phyloP scores from a whole-genome alignment of 129 eudicot genomes.

The Artemisia tridentata region DNA sequence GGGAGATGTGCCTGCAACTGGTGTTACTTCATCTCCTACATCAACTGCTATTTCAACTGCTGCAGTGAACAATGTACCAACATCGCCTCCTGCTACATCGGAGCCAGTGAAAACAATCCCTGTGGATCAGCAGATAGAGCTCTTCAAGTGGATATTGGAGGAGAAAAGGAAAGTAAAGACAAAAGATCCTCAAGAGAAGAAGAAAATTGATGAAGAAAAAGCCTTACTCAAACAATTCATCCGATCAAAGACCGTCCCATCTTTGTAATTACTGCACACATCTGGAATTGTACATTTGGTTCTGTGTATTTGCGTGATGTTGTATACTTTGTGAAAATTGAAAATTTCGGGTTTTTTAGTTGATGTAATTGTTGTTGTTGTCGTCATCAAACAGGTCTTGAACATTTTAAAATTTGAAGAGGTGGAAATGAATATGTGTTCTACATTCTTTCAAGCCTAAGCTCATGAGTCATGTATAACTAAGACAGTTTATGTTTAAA shows the following conservation, averaged over 20 bases:
- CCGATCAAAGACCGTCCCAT: conserved; percentile 75
- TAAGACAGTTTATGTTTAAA: too few species aligned
- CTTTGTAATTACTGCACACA: conserved; percentile 30
- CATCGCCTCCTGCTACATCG: conserved; percentile 12
- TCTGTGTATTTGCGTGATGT: too few species aligned
- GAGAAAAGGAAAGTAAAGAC: conserved; percentile 90
- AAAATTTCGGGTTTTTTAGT: not conserved
- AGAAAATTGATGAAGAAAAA: conserved; percentile 79
- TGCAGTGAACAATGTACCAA: conserved; percentile 25
- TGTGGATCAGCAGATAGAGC: conserved; percentile 67
- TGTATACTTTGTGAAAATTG: conserved; percentile 5
- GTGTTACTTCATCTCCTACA: conserved; percentile 29
- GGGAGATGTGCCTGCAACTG: conserved; percentile 25
- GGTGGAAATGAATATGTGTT: not conserved
- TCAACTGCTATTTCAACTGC: conserved; percentile 32
- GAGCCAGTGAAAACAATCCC: conserved; percentile 66
- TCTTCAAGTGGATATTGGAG: conserved; percentile 92
- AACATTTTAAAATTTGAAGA: not conserved
- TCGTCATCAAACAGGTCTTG: not conserved
- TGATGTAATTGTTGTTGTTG: not conserved
- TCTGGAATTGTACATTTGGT: conserved; percentile 21
- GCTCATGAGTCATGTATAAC: too few species aligned
- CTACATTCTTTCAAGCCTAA: not conserved
- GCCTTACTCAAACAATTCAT: conserved; percentile 84
- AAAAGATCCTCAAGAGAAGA: conserved; percentile 71